These are phyloP conservation scores for Ballota nigra DNA, from an alignment of 257 asterid genomes.

Conservation along the genomic window DNA sequence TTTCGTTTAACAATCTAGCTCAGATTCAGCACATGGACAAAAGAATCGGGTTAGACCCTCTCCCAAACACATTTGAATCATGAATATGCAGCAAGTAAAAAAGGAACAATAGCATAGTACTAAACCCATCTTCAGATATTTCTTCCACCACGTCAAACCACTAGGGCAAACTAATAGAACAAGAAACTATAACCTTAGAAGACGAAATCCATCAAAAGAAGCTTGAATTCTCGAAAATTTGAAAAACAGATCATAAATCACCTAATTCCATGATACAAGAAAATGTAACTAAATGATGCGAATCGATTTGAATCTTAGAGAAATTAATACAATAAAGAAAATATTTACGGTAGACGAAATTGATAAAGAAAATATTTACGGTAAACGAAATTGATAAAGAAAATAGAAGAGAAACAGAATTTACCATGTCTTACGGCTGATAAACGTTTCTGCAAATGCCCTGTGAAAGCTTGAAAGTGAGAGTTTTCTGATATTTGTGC, in stretches of 20 bases:
- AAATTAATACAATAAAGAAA: background rate
- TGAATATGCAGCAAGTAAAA: background rate
- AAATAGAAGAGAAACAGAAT: background rate
- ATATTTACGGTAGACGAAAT: background rate
- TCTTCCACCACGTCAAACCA: background rate
- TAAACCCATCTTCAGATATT: background rate
- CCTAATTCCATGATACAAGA: background rate
- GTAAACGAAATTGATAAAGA: background rate
- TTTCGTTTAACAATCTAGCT: background rate
- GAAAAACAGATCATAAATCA: background rate
- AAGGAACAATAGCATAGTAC: background rate
- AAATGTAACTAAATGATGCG: background rate
- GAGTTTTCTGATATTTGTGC: background rate
- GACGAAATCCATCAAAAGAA: background rate
- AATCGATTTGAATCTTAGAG: background rate
- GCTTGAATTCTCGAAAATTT: background rate
- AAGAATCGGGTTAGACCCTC: background rate
- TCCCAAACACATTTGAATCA: background rate
- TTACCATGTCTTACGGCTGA: conserved; percentile 26
- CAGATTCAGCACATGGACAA: background rate
- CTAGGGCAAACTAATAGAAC: background rate
- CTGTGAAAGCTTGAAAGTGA: background rate
- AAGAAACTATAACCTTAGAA: background rate
- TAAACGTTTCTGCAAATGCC: background rate
- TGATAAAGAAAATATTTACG: background rate